Evolutionary conservation across 2,329 filamentous ascomycete genomes (phyloP).

Genomic region (Fusarium sororula): DNA sequence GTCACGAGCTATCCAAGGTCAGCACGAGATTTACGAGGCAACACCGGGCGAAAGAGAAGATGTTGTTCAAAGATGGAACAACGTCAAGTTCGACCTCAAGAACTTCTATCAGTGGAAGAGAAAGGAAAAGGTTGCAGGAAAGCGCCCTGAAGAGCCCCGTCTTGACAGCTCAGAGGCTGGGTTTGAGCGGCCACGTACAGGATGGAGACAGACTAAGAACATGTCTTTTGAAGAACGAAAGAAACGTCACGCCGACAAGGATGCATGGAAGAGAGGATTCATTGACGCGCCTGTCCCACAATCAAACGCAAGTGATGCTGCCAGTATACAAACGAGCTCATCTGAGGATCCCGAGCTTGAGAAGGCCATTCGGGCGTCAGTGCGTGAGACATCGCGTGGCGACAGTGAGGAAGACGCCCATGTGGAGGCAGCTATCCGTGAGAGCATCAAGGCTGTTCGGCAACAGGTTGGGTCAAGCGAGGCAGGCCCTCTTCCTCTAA

Average conservation of each 20-base stretch:
- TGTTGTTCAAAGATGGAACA: conserved; percentile 73
- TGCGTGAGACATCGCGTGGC: conserved; percentile 75
- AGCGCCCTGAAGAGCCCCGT: conserved; percentile 38
- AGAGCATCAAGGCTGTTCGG: conserved; percentile 69
- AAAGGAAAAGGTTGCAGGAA: conserved; percentile 54
- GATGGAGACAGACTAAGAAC: conserved; percentile 60
- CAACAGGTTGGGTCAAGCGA: conserved; percentile 42
- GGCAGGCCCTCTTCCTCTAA: conserved; percentile 37
- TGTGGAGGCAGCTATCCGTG: conserved; percentile 78
- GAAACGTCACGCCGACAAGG: conserved; percentile 59
- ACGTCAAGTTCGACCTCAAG: conserved; percentile 66
- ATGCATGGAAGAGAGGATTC: conserved; percentile 50
- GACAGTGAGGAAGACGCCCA: conserved; percentile 74
- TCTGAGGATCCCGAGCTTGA: conserved; percentile 71
- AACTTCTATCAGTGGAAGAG: conserved; percentile 64
- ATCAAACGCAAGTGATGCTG: conserved; percentile 19
- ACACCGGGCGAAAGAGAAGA: conserved; percentile 68
- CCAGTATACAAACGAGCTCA: conserved; percentile 11
- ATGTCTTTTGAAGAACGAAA: conserved; percentile 62
- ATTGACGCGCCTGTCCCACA: conserved; percentile 27
- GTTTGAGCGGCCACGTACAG: conserved; percentile 49
- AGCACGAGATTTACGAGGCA: conserved; percentile 67
- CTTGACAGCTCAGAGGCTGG: conserved; percentile 25
- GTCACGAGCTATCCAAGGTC: conserved; percentile 78
- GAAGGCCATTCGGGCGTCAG: conserved; percentile 74